Evolutionary conservation across 2,329 filamentous ascomycete genomes (phyloP).

Genomic region (Aspergillus flavus): DNA sequence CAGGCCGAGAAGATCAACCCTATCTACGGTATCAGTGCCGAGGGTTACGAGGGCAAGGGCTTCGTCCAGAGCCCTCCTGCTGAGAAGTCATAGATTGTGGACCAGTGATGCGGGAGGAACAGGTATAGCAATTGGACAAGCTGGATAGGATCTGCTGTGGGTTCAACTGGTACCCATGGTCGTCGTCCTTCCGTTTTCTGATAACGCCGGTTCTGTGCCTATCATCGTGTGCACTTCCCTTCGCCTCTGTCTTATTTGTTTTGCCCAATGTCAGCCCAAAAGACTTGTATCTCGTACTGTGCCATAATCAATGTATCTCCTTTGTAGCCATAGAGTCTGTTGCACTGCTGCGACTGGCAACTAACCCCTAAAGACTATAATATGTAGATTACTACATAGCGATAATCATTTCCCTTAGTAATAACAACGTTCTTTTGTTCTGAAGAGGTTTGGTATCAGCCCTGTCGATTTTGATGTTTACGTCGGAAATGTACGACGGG

Average conservation of each 20-base stretch:
- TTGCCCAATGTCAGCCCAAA: constrained; percentile 35
- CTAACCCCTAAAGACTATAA: background rate
- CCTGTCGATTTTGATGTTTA: background rate
- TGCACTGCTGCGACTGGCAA: constrained; percentile 18
- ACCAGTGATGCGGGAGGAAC: constrained; percentile 27
- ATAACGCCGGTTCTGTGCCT: constrained; percentile 21
- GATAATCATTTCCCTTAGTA: background rate
- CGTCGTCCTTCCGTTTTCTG: constrained; percentile 14
- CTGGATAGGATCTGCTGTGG: constrained; percentile 16
- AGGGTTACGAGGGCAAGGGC: constrained; percentile 76
- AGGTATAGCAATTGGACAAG: constrained; percentile 26
- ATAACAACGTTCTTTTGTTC: background rate
- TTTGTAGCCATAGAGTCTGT: constrained; percentile 43
- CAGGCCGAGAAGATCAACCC: constrained; percentile 85
- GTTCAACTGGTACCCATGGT: constrained; percentile 5
- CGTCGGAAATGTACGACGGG: background rate
- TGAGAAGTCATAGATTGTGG: constrained; percentile 39
- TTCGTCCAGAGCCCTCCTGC: constrained; percentile 67
- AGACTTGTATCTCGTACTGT: constrained; percentile 45
- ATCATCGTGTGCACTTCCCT: constrained; percentile 19
- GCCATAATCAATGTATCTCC: constrained; percentile 48
- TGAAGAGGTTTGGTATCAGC: background rate
- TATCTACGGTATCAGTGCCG: constrained; percentile 78
- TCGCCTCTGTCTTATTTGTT: constrained; percentile 30
- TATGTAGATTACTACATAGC: background rate